These are phyloP conservation scores for Globisporangium cederbergense DNA, from an alignment of 352 stramenopile genomes.

Conservation along the genomic window DNA sequence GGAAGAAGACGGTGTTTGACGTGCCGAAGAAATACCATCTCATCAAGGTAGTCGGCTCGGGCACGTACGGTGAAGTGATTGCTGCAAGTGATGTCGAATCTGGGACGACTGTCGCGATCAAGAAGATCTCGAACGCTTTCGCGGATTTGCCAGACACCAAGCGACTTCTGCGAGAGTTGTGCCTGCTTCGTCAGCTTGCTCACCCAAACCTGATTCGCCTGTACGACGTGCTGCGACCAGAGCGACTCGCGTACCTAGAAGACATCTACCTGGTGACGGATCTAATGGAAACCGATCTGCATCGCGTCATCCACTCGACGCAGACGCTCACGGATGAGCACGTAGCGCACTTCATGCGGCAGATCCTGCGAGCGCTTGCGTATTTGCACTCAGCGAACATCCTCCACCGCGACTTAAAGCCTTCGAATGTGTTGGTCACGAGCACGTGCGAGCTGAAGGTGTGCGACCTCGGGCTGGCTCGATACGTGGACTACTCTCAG, in stretches of 20 bases:
- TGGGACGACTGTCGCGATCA: conserved; percentile 91
- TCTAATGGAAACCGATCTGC: conserved; percentile 94
- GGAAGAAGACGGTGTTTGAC: conserved; percentile 68
- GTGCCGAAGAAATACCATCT: conserved; percentile 78
- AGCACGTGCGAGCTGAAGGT: conserved; percentile 95
- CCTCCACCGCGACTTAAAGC: conserved; percentile 96
- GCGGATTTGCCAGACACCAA: conserved; percentile 74
- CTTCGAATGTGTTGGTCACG: conserved; percentile 95
- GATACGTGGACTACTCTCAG: conserved; percentile 62
- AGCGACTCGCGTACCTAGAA: conserved; percentile 91
- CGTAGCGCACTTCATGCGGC: conserved; percentile 95
- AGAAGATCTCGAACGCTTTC: conserved; percentile 91
- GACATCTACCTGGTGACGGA: conserved; percentile 97
- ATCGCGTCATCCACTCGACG: conserved; percentile 89
- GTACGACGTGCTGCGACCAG: conserved; percentile 90
- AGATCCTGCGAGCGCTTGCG: conserved; percentile 94
- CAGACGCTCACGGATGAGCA: conserved; percentile 91
- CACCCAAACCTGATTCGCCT: conserved; percentile 93
- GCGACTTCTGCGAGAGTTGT: conserved; percentile 95
- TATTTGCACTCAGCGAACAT: conserved; percentile 97
- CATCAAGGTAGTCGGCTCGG: conserved; percentile 77
- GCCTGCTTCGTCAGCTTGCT: conserved; percentile 79
- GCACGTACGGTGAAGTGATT: conserved; percentile 80
- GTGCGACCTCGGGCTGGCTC: conserved; percentile 94
- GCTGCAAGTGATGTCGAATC: conserved; percentile 77